Evolutionary conservation across 139 green algal genomes (phyloP).

Genomic region (Dunaliella primolecta): DNA sequence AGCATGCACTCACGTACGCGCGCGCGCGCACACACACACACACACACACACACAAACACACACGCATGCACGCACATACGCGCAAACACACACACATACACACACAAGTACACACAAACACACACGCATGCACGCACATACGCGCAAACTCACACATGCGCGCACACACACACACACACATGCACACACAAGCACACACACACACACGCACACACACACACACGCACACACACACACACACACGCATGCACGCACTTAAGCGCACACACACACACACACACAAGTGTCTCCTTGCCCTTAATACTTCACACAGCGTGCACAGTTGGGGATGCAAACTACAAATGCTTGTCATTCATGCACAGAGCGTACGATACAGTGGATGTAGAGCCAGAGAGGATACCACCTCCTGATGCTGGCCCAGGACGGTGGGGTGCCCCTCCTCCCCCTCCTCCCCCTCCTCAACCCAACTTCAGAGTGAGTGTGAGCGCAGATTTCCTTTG

Average conservation of each 20-base stretch:
- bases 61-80: neutral
- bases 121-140: neutral
- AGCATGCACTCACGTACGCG: too few relatives aligned
- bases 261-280: neutral
- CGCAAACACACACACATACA: neutral
- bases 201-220: neutral
- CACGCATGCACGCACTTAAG: neutral
- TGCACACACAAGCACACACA: neutral
- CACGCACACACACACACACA: neutral
- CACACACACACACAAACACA: neutral
- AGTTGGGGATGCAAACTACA: too few relatives aligned
- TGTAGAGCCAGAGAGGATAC: neutral
- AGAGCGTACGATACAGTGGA: neutral
- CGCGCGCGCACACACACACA: neutral
- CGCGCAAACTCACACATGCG: neutral
- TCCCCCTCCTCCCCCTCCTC: neutral
- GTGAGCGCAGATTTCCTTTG: too few relatives aligned
- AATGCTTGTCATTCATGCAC: neutral
- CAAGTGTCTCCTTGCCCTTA: neutral
- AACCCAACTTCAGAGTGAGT: neutral
- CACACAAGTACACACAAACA: neutral
- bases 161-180: neutral
- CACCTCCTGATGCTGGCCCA: neutral
- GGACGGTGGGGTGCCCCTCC: neutral
- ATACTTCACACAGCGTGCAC: too few relatives aligned